phyloP scores from a whole-genome alignment of 306 rosid genomes.

The Mucuna pruriens region DNA sequence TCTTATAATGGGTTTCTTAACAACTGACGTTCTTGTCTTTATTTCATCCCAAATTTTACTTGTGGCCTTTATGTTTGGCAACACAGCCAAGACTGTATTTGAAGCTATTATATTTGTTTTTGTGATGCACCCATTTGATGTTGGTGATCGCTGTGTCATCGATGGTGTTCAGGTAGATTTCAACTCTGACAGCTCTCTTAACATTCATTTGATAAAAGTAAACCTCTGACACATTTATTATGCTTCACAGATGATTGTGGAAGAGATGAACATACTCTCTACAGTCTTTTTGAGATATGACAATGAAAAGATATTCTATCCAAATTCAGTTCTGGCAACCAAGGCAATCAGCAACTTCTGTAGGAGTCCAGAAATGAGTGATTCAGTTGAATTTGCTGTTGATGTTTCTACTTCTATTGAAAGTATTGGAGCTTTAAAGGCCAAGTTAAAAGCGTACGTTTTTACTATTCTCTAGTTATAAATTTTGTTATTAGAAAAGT shows the following conservation, averaged over 20 bases:
- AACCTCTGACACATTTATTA: slow-evolving; percentile 23
- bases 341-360: slow-evolving; percentile 88
- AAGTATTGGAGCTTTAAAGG: slow-evolving; percentile 66
- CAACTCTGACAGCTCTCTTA: neutral
- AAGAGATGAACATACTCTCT: slow-evolving; percentile 89
- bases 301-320: slow-evolving; percentile 86
- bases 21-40: slow-evolving; percentile 72
- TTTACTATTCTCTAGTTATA: slow-evolving; percentile 1
- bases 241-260: slow-evolving; percentile 73
- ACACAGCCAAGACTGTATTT: slow-evolving; percentile 73
- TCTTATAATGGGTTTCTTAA: slow-evolving; percentile 76
- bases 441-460: slow-evolving; percentile 64
- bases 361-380: slow-evolving; percentile 88
- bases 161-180: slow-evolving; percentile 85
- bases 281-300: slow-evolving; percentile 79
- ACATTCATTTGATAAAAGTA: neutral
- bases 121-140: slow-evolving; percentile 89
- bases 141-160: slow-evolving; percentile 89
- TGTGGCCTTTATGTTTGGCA: slow-evolving; percentile 75
- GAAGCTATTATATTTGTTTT: slow-evolving; percentile 91
- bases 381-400: slow-evolving; percentile 69
- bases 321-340: slow-evolving; percentile 77
- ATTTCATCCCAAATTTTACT: slow-evolving; percentile 82
- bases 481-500: neutral
- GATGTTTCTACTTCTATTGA: slow-evolving; percentile 78